Evolutionary conservation across 345 rosid species (phyloP).

Genomic region (Citropsis articulata): DNA sequence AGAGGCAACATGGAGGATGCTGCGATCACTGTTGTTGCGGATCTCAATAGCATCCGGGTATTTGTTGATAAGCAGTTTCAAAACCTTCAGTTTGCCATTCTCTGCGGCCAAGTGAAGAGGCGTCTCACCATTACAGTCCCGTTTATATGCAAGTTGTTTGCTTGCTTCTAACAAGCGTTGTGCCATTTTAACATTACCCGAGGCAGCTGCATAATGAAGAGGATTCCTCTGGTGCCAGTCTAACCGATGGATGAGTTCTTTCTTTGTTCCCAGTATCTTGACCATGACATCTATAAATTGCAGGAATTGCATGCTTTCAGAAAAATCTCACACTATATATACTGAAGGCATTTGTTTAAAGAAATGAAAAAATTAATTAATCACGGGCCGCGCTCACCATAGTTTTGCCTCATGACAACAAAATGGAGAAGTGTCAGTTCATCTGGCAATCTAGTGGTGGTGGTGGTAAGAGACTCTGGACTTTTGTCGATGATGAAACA

Average conservation of each 20-base stretch:
- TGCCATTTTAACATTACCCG: background rate
- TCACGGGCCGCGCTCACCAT: background rate
- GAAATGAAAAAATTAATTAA: background rate
- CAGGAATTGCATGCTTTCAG: background rate
- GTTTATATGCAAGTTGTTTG: background rate
- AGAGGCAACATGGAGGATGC: constrained; percentile 4
- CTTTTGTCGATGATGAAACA: background rate
- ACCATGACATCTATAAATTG: background rate
- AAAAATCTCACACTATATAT: background rate
- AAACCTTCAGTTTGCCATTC: background rate
- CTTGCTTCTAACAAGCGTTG: background rate
- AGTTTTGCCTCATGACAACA: background rate
- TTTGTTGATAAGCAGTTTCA: background rate
- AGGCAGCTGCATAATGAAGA: background rate
- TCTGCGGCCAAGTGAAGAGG: background rate
- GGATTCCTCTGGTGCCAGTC: background rate
- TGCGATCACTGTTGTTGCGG: background rate
- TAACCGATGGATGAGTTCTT: background rate
- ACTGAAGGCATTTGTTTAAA: background rate
- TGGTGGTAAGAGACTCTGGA: background rate
- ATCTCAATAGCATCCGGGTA: constrained; percentile 2
- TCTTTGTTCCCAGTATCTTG: background rate
- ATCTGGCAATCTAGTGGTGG: background rate
- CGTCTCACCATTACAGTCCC: background rate
- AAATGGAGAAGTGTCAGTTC: background rate